These are phyloP conservation scores for Cornus kousa DNA, from an alignment of 148 eudicot genomes.

Conservation along the genomic window DNA sequence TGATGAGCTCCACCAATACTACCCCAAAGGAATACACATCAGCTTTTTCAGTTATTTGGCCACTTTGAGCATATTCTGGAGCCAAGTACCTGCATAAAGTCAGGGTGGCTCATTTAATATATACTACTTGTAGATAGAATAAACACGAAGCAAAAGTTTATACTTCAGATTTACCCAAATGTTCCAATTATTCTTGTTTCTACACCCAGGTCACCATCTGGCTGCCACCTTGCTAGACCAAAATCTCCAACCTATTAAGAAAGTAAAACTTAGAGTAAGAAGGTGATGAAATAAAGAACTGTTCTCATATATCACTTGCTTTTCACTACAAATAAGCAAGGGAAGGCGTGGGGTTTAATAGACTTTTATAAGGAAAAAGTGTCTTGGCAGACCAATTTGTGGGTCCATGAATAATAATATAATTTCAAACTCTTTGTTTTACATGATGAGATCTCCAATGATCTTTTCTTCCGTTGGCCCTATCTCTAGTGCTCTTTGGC, in stretches of 20 bases:
- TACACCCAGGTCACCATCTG: slow-evolving; percentile 67
- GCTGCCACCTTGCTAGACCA: slow-evolving; percentile 92
- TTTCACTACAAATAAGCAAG: not conserved
- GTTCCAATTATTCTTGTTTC: slow-evolving; percentile 89
- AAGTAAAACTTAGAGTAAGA: not conserved
- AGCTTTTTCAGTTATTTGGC: slow-evolving; percentile 85
- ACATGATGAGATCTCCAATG: too few relatives aligned
- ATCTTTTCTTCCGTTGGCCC: too few relatives aligned
- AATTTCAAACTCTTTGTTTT: too few relatives aligned
- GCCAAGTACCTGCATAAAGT: slow-evolving; percentile 62
- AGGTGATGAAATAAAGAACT: not conserved
- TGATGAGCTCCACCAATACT: slow-evolving; percentile 69
- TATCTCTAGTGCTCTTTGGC: too few relatives aligned
- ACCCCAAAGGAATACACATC: slow-evolving; percentile 92
- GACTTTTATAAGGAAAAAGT: not conserved
- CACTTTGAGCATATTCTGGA: slow-evolving; percentile 94
- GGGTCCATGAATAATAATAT: too few relatives aligned
- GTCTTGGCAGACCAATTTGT: not conserved
- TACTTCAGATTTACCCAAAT: slow-evolving; percentile 57
- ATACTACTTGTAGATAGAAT: not conserved
- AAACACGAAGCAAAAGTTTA: not conserved
- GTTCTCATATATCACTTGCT: not conserved
- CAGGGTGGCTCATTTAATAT: not conserved
- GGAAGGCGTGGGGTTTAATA: not conserved
- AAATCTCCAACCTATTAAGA: slow-evolving; percentile 79